Evolutionary conservation across 768 basidiomycete species (phyloP).

Genomic region (Rhodotorula sphaerocarpa): DNA sequence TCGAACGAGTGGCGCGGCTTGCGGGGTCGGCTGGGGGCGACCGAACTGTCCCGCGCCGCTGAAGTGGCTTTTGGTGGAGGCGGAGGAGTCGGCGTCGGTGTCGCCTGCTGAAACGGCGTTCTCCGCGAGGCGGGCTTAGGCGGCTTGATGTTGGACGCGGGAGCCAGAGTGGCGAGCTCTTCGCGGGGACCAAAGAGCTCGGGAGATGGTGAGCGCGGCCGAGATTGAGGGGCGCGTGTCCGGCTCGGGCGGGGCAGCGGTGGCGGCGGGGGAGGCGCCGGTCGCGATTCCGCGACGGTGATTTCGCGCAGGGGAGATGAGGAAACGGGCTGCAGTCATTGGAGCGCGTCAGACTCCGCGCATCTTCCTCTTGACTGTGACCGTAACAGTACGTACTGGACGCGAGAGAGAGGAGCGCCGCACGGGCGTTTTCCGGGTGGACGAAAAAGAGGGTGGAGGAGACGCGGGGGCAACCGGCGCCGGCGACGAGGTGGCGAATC

Average conservation of each 20-base stretch:
- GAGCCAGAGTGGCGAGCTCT: too few species aligned
- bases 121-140: neutral
- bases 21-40: neutral
- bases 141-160: neutral
- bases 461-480: too few species aligned
- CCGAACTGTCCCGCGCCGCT: neutral
- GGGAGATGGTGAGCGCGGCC: neutral
- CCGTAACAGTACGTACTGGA: neutral
- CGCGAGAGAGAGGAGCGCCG: too few species aligned
- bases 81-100: constrained; percentile 3
- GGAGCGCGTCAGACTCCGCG: too few species aligned
- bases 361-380: too few species aligned
- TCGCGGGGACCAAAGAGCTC: neutral
- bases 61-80: neutral
- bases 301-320: neutral
- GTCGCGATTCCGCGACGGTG: neutral
- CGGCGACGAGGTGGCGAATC: too few species aligned
- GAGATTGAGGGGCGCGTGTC: neutral
- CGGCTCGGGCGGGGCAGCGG: neutral
- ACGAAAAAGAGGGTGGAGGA: too few species aligned
- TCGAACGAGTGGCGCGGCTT: constrained; percentile 6
- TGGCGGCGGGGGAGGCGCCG: neutral
- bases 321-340: neutral
- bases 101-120: neutral
- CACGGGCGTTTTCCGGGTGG: too few species aligned